These are phyloP conservation scores for Kwoniella sp. DNA, from an alignment of 768 basidiomycete species.

Conservation along the genomic window DNA sequence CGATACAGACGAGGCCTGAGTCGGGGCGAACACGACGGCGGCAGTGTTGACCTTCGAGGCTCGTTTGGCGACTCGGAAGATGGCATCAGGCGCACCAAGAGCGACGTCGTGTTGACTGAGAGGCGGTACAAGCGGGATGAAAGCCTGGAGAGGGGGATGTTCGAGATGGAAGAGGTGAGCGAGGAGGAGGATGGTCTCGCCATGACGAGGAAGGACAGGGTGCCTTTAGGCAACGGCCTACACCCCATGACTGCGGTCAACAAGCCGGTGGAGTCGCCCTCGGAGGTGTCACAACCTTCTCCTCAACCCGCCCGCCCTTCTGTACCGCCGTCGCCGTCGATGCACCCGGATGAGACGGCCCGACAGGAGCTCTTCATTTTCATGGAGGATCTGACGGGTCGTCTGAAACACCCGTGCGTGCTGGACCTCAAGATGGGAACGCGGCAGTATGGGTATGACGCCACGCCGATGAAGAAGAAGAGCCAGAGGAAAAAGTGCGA, in stretches of 20 bases:
- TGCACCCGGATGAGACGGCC: constrained; percentile 54
- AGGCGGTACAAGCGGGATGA: constrained; percentile 28
- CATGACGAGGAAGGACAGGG: constrained; percentile 4
- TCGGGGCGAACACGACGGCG: not conserved
- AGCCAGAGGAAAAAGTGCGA: constrained; percentile 99
- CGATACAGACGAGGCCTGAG: not conserved
- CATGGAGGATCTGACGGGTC: constrained; percentile 96
- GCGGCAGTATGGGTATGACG: constrained; percentile 95
- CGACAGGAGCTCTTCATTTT: constrained; percentile 96
- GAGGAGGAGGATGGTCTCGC: constrained; percentile 24
- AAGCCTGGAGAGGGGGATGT: constrained; percentile 59
- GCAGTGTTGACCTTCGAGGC: constrained; percentile 21
- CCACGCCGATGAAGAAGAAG: constrained; percentile 85
- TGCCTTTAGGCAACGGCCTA: constrained; percentile 8
- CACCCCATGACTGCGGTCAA: constrained; percentile 11
- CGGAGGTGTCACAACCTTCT: not conserved
- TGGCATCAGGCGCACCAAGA: constrained; percentile 36
- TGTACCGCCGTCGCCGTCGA: constrained; percentile 7
- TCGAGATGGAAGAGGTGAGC: constrained; percentile 60
- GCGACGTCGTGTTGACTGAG: constrained; percentile 41
- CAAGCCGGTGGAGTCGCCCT: not conserved
- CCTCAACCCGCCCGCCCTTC: not conserved
- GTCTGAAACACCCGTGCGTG: constrained; percentile 85
- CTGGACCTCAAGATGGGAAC: constrained; percentile 99
- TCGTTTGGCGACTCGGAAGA: not conserved